Percentiles rank a stretch among this genome's conserved stretches.
Evolutionary conservation across 1,284 basidiomycete species (phyloP).

Genomic region (Cryptococcus sp.): DNA sequence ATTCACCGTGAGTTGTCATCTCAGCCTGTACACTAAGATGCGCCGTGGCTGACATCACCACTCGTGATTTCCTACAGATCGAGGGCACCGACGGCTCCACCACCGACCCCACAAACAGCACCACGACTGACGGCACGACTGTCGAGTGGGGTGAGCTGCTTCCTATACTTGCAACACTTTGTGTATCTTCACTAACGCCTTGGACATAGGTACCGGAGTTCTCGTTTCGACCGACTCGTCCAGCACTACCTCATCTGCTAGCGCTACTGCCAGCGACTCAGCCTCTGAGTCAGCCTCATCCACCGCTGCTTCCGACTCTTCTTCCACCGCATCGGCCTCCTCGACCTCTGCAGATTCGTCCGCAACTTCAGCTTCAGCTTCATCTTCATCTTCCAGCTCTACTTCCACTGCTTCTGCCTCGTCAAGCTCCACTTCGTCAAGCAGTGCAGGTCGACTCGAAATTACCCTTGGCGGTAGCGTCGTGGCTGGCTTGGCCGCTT

Average conservation of each 20-base stretch:
- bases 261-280: constrained; percentile 5
- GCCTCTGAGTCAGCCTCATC: constrained; percentile 11
- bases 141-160: constrained; percentile 44
- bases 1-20: constrained; percentile 42
- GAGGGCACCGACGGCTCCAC: constrained; percentile 43
- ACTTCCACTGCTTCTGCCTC: constrained; percentile 19
- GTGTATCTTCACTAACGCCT: background rate
- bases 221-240: constrained; percentile 24
- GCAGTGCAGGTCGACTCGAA: constrained; percentile 18
- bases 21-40: background rate
- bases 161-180: background rate
- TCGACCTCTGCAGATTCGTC: constrained; percentile 1
- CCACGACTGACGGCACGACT: constrained; percentile 32
- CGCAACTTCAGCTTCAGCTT: constrained; percentile 14
- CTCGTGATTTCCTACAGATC: constrained; percentile 30
- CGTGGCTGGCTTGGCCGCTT: constrained; percentile 4
- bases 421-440: constrained; percentile 11
- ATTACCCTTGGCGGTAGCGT: constrained; percentile 10
- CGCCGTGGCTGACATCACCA: background rate
- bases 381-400: constrained; percentile 1
- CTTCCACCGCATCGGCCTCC: constrained; percentile 13
- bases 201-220: constrained; percentile 24
- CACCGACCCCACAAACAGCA: constrained; percentile 42
- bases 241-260: constrained; percentile 15
- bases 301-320: constrained; percentile 2